Base-by-base conservation (phyloP, 176 grass and related monocot species). In the Paspalum notatum region DNA sequence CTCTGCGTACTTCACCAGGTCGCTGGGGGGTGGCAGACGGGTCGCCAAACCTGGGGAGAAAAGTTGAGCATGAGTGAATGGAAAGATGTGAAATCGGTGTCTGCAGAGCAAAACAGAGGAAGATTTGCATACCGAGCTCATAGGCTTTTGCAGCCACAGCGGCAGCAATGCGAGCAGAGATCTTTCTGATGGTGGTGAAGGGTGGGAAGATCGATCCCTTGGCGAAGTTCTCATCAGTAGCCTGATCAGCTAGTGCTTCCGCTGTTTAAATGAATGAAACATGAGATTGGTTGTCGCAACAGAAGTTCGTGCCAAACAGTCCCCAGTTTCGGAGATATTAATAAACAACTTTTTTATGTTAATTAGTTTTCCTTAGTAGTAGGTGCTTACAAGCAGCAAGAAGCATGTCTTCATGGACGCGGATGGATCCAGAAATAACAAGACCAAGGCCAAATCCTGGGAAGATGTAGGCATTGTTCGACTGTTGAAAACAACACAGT, bases 391-490 rank as follows among this genome's bases (percentile, higher is more conserved):
- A 90, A 62, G 97, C 97, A 64, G 93, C 97, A 70, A 99, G 90
- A 90, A 99, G 97, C 93, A 99, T 91, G 69, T 99, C 93, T 21
- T 99, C 97, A 5, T 90, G 97, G 41, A 99, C 93, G 12, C 93
- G 93, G 44, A 90, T 85, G 42, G 97, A 93, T 84, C 97, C 97
- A 80, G 93, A 91, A 2, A 93, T 93, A 2, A 99, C 85, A 15
- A 99, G 69, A 38, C 97, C 97, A 54, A 99, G 97, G 63, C 97
- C 97, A 51, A 99, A 79, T 80, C 97, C 93, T 63, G 97, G 97
- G 87, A 99, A 99, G 84, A 99, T 88, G 85, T 99, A 99, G 45
- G 97, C 97, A 88, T 99, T 99, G 75, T 99, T 99, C 12, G 97
- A 60, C 97, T 99, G 85, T 83, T 62, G 26, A 67, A 44, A 41